These are phyloP conservation scores for Trichoderma reesei DNA, from an alignment of 495 filamentous ascomycete species.

Conservation along the genomic window DNA sequence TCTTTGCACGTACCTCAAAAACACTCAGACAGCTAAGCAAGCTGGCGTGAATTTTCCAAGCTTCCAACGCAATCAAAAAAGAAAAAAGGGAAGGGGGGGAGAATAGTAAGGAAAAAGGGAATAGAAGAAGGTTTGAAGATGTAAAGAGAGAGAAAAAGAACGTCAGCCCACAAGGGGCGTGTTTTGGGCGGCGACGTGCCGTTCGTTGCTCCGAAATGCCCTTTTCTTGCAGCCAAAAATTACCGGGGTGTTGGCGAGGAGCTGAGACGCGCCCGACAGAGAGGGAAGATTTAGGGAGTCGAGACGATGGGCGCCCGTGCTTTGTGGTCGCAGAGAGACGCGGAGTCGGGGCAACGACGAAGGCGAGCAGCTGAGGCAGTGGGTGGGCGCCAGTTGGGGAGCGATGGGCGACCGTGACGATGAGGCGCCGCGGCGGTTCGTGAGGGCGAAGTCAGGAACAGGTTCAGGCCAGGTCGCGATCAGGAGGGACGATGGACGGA, in stretches of 20 bases:
- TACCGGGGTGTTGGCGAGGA: constrained; percentile 7
- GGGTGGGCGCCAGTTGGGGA: no score
- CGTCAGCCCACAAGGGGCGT: constrained; percentile 9
- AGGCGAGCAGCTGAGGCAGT: background rate
- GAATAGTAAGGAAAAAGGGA: background rate
- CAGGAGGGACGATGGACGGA: background rate
- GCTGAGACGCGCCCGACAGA: background rate
- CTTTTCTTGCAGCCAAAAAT: background rate
- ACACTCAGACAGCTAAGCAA: background rate
- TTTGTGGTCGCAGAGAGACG: background rate
- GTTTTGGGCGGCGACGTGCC: constrained; percentile 4
- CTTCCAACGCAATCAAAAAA: constrained; percentile 9
- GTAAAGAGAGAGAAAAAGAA: constrained; percentile 11
- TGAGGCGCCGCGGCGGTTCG: constrained; percentile 2
- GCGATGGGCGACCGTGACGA: no score
- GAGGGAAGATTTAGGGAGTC: constrained; percentile 2
- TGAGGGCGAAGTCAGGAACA: no score
- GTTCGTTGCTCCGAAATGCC: background rate
- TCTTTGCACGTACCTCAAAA: background rate
- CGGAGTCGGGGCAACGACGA: background rate
- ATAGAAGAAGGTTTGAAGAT: background rate
- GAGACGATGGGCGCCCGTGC: background rate
- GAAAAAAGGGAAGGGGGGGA: background rate
- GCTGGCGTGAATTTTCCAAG: background rate
- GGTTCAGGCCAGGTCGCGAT: background rate